phyloP scores from a whole-genome alignment of 129 eudicot species.

The Chrysanthemum makinoi region DNA sequence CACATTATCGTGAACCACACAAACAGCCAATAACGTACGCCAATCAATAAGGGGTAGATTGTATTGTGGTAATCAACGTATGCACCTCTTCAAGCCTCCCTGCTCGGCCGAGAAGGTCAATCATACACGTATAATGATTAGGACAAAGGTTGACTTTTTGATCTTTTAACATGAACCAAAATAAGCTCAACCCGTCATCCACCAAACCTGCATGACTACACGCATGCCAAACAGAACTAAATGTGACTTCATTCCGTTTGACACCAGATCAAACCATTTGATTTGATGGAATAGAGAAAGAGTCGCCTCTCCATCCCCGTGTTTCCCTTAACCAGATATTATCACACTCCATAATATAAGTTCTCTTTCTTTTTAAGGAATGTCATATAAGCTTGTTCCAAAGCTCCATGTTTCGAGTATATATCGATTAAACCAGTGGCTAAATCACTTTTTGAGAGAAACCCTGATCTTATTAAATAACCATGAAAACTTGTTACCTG shows the following conservation, averaged over 20 bases:
- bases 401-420: conserved; percentile 63
- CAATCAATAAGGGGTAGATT: conserved; percentile 28
- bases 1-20: no score
- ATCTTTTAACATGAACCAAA: conserved; percentile 35
- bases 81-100: conserved; percentile 61
- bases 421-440: conserved; percentile 48
- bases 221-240: conserved; percentile 55
- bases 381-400: conserved; percentile 48
- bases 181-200: no score
- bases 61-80: conserved; percentile 51
- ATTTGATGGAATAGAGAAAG: conserved; percentile 53
- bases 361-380: conserved; percentile 46
- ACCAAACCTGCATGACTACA: no score
- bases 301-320: conserved; percentile 55
- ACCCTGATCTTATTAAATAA: no score
- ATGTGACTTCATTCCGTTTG: conserved; percentile 72
- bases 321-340: conserved; percentile 77
- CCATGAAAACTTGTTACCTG: no score
- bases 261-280: conserved; percentile 49
- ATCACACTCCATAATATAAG: conserved; percentile 66
- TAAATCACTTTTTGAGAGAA: no score
- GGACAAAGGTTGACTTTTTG: conserved; percentile 33
- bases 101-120: conserved; percentile 81
- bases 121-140: conserved; percentile 64
- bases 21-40: no score